Base-by-base conservation (phyloP, 768 basidiomycete genomes). In the Aureoboletus auriporus region DNA sequence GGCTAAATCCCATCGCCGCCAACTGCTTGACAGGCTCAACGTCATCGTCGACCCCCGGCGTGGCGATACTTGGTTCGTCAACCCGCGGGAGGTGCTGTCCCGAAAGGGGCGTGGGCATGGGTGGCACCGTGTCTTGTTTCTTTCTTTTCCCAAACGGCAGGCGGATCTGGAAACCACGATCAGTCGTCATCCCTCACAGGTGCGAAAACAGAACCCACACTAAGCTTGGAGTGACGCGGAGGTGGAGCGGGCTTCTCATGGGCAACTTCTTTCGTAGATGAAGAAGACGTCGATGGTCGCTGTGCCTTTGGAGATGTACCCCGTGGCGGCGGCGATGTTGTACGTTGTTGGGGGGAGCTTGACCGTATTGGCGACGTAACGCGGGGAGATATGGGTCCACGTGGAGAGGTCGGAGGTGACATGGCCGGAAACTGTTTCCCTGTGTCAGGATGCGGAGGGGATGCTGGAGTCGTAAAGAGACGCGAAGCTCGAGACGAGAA, bases 1-100 rank as follows among this genome's bases (percentile, higher is more conserved):
- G 79, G 52, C 78, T 84, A 73, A 98, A 97, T 23, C 95, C 95
- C 93, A 97, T 96, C 16, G 77, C 78, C 40, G 82, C 83, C 35
- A 98, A 71, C 61, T 87, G 83, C 60, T 83, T 88, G 17, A 93
- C 86, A 2, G 83, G 71, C 52, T 84, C 82, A 11, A 83, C 81
- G 49, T 93, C 88, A 53, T 87, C 87, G 27, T 82, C 83, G 11
- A 74, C 72, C 11, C 77, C 76, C 1, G 84, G 80, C 2, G 83
- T 77, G 9, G 4, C 33, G 33, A 56, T 52, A 5, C 59, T 65
- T 1, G 69, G 64, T 53, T 79, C 76, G 51, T 80, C 78, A 26
- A 69, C 64, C 20, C 78, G 74, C 37, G 74, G 68, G 6, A 71
- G 66, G 4, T 75, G 69, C 27, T 66, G 66, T 8, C 60, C 56